These are phyloP conservation scores for Verbena officinalis DNA, from an alignment of 257 asterid species.

Conservation along the genomic window DNA sequence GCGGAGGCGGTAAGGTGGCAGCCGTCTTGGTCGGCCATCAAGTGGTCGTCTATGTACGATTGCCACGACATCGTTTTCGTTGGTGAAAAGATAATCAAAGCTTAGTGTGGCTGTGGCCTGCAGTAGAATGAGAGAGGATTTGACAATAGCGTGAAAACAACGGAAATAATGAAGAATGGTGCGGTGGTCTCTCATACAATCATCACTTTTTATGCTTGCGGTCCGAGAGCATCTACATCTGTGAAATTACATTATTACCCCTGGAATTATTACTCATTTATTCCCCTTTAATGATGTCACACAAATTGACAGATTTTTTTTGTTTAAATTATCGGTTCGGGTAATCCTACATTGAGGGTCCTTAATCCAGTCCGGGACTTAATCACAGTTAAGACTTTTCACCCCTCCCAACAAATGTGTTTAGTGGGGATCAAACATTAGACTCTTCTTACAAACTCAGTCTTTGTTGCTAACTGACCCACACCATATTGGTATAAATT, in stretches of 20 bases:
- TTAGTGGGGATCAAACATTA: too few species aligned
- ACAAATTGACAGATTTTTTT: background rate
- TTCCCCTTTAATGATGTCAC: background rate
- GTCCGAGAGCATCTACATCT: conserved; percentile 1
- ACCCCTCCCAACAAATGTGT: too few species aligned
- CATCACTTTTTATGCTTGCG: conserved; percentile 42
- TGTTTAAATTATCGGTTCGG: too few species aligned
- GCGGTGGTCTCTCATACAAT: conserved; percentile 33
- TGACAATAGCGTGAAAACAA: conserved; percentile 36
- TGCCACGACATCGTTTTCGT: conserved; percentile 82
- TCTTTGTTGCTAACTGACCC: too few species aligned
- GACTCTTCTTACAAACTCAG: too few species aligned
- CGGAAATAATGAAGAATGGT: conserved; percentile 36
- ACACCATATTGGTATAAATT: too few species aligned
- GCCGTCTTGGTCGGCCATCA: conserved; percentile 71
- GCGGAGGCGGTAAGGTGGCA: conserved; percentile 70
- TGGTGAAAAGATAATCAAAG: background rate
- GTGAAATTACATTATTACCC: conserved; percentile 30
- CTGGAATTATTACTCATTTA: background rate
- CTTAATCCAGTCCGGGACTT: too few species aligned
- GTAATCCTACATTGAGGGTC: too few species aligned
- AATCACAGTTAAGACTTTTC: too few species aligned
- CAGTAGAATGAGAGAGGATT: conserved; percentile 20
- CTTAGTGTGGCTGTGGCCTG: conserved; percentile 11
- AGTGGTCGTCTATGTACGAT: conserved; percentile 78